These are phyloP conservation scores for Funneliformis caledonium DNA, from an alignment of 371 early-diverging fungal species.

Conservation along the genomic window DNA sequence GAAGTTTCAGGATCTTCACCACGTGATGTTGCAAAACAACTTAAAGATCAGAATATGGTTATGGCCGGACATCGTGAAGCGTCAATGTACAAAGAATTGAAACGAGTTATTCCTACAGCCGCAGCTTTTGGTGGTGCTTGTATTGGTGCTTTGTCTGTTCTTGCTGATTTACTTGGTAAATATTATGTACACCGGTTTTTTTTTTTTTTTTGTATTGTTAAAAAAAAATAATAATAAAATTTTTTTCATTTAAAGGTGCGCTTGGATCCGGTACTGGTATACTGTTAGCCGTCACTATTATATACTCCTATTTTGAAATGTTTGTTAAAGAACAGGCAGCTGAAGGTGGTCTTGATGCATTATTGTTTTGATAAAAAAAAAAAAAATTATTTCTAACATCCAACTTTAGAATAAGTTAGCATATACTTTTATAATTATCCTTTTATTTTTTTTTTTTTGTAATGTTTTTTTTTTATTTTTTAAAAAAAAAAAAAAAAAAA, in stretches of 20 bases:
- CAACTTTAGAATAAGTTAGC: too few species aligned
- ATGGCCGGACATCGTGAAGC: conserved; percentile 96
- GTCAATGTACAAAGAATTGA: conserved; percentile 97
- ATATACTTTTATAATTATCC: not conserved
- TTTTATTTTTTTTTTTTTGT: not conserved
- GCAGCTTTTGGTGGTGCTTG: conserved; percentile 96
- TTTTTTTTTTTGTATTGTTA: not conserved
- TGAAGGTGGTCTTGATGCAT: conserved; percentile 39
- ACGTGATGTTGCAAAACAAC: conserved; percentile 95
- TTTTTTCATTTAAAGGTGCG: conserved; percentile 64
- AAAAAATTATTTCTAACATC: too few species aligned
- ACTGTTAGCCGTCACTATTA: conserved; percentile 98
- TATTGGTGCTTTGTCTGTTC: conserved; percentile 93
- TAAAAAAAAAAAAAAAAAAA: too few species aligned
- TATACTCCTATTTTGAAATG: conserved; percentile 99
- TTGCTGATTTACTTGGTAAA: conserved; percentile 83
- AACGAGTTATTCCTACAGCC: conserved; percentile 97
- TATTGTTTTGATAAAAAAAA: conserved; percentile 21
- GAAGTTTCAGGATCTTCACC: conserved; percentile 98
- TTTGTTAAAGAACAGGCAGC: conserved; percentile 75
- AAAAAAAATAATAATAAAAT: not conserved
- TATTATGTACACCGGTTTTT: not conserved
- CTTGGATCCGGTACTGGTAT: conserved; percentile 99
- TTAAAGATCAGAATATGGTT: conserved; percentile 98
- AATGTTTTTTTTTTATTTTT: not conserved